Percentiles rank a stretch among this genome's conserved stretches.
Evolutionary conservation across 1,284 basidiomycete species (phyloP).

Genomic region (Sporisorium scitamineum): DNA sequence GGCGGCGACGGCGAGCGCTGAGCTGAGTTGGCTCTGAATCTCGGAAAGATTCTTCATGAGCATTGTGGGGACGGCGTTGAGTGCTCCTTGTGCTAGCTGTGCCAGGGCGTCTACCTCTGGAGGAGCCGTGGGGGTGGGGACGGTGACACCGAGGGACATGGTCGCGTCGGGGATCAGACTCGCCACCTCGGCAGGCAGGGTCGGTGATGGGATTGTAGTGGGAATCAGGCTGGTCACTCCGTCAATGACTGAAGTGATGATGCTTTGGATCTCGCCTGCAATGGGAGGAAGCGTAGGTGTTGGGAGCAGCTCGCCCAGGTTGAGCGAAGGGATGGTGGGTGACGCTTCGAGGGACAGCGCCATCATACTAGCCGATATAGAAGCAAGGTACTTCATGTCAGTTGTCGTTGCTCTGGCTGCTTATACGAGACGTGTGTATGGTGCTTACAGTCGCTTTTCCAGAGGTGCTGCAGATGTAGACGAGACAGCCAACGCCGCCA

Average conservation of each 20-base stretch:
- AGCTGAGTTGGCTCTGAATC: conserved; percentile 22
- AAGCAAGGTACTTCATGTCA: background rate
- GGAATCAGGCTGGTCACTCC: conserved; percentile 40
- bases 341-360: conserved; percentile 31
- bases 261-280: conserved; percentile 20
- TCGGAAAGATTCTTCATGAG: conserved; percentile 24
- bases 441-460: conserved; percentile 45
- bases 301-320: conserved; percentile 25
- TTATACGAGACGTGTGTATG: too few species aligned
- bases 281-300: conserved; percentile 22
- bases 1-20: conserved; percentile 16
- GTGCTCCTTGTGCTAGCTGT: conserved; percentile 15
- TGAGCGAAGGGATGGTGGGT: conserved; percentile 20
- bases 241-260: conserved; percentile 32
- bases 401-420: too few species aligned
- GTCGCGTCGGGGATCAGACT: conserved; percentile 10
- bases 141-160: conserved; percentile 4
- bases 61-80: conserved; percentile 29
- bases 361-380: conserved; percentile 17
- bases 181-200: conserved; percentile 6
- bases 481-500: conserved; percentile 32
- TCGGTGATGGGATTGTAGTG: conserved; percentile 30
- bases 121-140: conserved; percentile 6
- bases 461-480: conserved; percentile 31
- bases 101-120: conserved; percentile 12